These are phyloP conservation scores for Tanacetum coccineum DNA, from an alignment of 129 eudicot species.

Conservation along the genomic window DNA sequence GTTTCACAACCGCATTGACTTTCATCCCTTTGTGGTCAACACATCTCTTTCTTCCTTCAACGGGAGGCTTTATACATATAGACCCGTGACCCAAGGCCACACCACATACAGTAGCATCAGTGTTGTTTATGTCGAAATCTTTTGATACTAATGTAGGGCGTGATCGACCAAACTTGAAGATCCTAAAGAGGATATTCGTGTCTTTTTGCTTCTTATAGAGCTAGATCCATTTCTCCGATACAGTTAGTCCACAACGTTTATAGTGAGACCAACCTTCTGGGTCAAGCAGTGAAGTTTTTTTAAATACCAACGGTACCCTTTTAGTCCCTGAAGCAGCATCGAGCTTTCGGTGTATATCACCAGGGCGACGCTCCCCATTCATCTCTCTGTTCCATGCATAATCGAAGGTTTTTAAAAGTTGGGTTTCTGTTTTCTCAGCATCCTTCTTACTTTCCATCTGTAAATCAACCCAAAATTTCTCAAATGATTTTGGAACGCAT, in stretches of 20 bases:
- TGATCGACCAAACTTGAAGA: slow-evolving; percentile 54
- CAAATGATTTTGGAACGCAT: no score
- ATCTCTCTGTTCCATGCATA: slow-evolving; percentile 94
- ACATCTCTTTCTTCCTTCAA: slow-evolving; percentile 74
- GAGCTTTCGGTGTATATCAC: slow-evolving; percentile 50
- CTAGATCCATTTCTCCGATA: slow-evolving; percentile 31
- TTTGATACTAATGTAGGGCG: slow-evolving; percentile 45
- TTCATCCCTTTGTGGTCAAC: slow-evolving; percentile 78
- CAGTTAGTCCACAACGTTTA: slow-evolving; percentile 35
- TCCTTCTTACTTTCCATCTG: slow-evolving; percentile 74
- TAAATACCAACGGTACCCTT: slow-evolving; percentile 32
- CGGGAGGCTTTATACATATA: slow-evolving; percentile 58
- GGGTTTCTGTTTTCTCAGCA: slow-evolving; percentile 76
- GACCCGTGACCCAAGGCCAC: slow-evolving; percentile 75
- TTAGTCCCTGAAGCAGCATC: slow-evolving; percentile 17
- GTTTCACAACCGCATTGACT: slow-evolving; percentile 34
- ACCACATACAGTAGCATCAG: slow-evolving; percentile 45
- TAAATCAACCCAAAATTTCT: neutral
- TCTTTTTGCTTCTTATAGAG: slow-evolving; percentile 20
- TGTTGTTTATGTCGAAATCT: slow-evolving; percentile 24
- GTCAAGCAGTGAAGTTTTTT: slow-evolving; percentile 40
- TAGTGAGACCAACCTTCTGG: slow-evolving; percentile 57
- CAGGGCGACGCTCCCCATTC: slow-evolving; percentile 68
- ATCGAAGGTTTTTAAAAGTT: slow-evolving; percentile 67
- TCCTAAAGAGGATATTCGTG: slow-evolving; percentile 29